Evolutionary conservation across 2,329 filamentous ascomycete genomes (phyloP), one percentile per base, ranked within the genome.

Genomic region (Calonectria ilicicola): DNA sequence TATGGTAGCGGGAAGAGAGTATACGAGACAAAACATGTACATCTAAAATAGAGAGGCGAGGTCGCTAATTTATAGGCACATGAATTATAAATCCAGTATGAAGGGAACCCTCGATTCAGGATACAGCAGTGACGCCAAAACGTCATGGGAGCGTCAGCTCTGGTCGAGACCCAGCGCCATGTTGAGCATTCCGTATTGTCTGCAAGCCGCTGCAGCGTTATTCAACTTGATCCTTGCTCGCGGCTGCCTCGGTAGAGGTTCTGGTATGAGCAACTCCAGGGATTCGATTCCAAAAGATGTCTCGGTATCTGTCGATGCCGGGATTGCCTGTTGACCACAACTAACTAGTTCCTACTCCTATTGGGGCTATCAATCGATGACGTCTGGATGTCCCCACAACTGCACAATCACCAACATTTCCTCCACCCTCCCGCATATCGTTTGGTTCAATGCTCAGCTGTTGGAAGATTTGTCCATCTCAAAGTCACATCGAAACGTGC

Each of bases 131-230:
- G 35, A 60, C 53, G 17, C 38, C 15, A 23, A 40, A 19, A 40
- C 53, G 53, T 60, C 53, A 60, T 38, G 53, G 53, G 14, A 38
- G n/a, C 53, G 53, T 58, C 53, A 58, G 53, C 35, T 60, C 38
- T 21, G 21, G n/a, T 21, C 44, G 14, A 47, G 44, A 47, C 53
- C 26, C 53, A 23, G n/a, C 53, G 19, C 32, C 32, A 40, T 26
- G 14, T 8, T 2, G 53, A 60, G 32, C 15, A 26, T 60, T 40
- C 35, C 32, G 23, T 58, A 32, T 21, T 58, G n/a, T 21, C 32
- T 15, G 53, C 53, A 58, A 60, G 53, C 53, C 53, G 23, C n/a
- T 9, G 53, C 35, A 40, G 35, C 53, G 14, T 32, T 60, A 26
- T 23, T 60, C 53, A 40, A 27, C 15, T 60, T 38, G 15, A 60